These are phyloP conservation scores for Fusarium protoensiforme DNA, from an alignment of 2,329 filamentous ascomycete species.

Conservation along the genomic window DNA sequence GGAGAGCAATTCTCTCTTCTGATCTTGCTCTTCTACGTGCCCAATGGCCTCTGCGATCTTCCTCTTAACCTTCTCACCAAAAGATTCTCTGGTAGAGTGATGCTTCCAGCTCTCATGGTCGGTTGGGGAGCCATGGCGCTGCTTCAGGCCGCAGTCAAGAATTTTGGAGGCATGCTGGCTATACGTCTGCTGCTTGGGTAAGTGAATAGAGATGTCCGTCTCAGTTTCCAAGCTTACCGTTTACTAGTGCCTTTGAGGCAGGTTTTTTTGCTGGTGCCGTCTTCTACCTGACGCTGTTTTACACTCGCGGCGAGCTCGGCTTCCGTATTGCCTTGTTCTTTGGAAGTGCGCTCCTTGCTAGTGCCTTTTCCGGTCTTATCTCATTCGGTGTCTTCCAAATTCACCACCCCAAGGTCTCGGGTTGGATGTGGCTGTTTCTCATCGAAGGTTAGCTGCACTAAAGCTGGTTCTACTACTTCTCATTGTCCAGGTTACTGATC, in stretches of 20 bases:
- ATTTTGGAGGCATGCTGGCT: slow-evolving; percentile 58
- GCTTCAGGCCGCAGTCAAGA: slow-evolving; percentile 56
- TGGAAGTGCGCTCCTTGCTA: slow-evolving; percentile 71
- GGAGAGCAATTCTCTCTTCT: slow-evolving; percentile 57
- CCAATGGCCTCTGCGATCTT: slow-evolving; percentile 60
- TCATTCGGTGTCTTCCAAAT: slow-evolving; percentile 67
- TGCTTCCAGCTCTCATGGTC: slow-evolving; percentile 53
- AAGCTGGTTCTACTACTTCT: neutral
- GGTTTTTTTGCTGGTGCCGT: slow-evolving; percentile 62
- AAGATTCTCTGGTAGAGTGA: slow-evolving; percentile 50
- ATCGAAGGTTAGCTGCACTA: slow-evolving; percentile 55
- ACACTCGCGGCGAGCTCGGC: slow-evolving; percentile 71
- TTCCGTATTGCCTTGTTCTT: slow-evolving; percentile 67
- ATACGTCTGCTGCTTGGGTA: slow-evolving; percentile 53
- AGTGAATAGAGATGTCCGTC: neutral
- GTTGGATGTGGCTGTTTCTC: slow-evolving; percentile 1
- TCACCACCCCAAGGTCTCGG: neutral
- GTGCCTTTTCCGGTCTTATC: slow-evolving; percentile 72
- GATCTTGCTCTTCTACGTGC: slow-evolving; percentile 62
- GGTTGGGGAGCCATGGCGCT: slow-evolving; percentile 58
- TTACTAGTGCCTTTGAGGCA: slow-evolving; percentile 52
- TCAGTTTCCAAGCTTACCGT: neutral
- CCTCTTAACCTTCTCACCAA: slow-evolving; percentile 61
- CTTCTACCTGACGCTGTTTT: slow-evolving; percentile 60
- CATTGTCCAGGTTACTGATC: slow-evolving; percentile 18